These are phyloP conservation scores for Akanthomyces muscarius DNA, from an alignment of 2,329 filamentous ascomycete genomes.

Conservation along the genomic window DNA sequence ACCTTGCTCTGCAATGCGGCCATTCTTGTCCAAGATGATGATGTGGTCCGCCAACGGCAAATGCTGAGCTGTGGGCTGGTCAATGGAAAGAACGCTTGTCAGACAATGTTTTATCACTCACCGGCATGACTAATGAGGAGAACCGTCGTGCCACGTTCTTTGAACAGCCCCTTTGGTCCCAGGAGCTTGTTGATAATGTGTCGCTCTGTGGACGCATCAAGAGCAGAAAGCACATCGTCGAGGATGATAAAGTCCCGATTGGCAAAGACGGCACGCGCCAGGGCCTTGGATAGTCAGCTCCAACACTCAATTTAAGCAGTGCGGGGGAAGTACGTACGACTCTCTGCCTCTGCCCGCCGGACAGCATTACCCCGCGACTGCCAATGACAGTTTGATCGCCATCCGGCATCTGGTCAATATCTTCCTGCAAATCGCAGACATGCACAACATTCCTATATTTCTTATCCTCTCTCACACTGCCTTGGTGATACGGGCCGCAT, in stretches of 20 bases:
- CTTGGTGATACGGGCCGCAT: background rate
- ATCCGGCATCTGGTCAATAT: constrained; percentile 16
- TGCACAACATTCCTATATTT: background rate
- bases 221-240: constrained; percentile 20
- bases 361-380: constrained; percentile 18
- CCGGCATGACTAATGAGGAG: no score
- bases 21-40: no score
- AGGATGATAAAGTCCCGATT: constrained; percentile 15
- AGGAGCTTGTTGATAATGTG: constrained; percentile 16
- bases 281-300: background rate
- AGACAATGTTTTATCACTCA: background rate
- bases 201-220: constrained; percentile 18
- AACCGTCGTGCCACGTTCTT: background rate
- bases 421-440: constrained; percentile 3
- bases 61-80: no score
- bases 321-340: constrained; percentile 15
- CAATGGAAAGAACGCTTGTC: no score
- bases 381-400: constrained; percentile 18
- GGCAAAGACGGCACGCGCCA: constrained; percentile 18
- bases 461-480: background rate
- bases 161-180: constrained; percentile 11
- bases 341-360: constrained; percentile 21
- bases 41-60: no score
- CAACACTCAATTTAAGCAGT: no score
- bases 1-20: no score